Evolutionary conservation across 148 eudicot species (phyloP), one percentile per base, ranked within the genome.

Genomic region (Chenopodium suecicum): DNA sequence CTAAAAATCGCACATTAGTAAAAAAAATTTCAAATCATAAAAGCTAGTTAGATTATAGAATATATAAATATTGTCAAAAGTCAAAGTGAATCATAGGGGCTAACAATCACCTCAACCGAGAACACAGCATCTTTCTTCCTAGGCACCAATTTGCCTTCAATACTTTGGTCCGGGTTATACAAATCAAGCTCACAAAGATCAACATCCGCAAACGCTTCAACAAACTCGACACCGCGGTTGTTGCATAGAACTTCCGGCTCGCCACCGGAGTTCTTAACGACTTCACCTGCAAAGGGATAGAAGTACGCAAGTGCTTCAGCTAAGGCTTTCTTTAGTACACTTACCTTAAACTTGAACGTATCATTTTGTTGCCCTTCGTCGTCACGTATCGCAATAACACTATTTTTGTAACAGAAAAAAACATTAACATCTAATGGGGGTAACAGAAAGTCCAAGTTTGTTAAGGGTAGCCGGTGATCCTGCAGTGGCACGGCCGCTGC

Each of bases 201-300:
- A 5, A 85, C 78, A 50, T 91, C 91, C 6, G 92, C 92, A 74
- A 19, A 44, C 0, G 96, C 96, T 54, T 88, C 89, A 31, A 85
- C 31, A 27, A 94, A 92, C 81, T 88, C 93, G 5, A 92, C 94
- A 0, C 98, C 96, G 9, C 86, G 83, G 82, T 92, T 94, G 84
- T 91, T 92, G 82, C 98, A 92, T 5, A 89, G 87, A 47, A 94
- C 74, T 87, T 91, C 94, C 10, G 93, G 93, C 84, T 92, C 96
- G 16, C 94, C 92, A 3, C 75, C 85, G 12, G 54, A 37, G 85
- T 87, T 94, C 17, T 79, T 25, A 23, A 87, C 92, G 1, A 92
- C 47, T 58, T 87, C 90, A 70, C 98, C 98, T 4, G 90, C 90
- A 63, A 91, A 86, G 17, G 86, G 76, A 54, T 89, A 90, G 75